These are phyloP conservation scores for Ascocoryne sarcoides DNA, from an alignment of 2,329 filamentous ascomycete genomes.

Conservation along the genomic window DNA sequence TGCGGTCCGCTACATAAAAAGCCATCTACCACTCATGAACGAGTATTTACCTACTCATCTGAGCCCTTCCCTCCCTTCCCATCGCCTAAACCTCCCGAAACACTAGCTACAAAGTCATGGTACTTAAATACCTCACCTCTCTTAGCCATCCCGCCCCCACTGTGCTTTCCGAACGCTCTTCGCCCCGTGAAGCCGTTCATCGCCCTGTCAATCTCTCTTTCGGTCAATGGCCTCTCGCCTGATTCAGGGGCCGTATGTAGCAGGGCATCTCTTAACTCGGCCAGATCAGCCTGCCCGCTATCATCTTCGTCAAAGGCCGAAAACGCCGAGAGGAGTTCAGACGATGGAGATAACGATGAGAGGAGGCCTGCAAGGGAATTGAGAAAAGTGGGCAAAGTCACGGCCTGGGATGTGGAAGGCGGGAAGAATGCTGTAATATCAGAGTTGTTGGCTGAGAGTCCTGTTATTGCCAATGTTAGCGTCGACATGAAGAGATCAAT, in stretches of 20 bases:
- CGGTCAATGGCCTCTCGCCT: constrained; percentile 54
- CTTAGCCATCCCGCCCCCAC: constrained; percentile 39
- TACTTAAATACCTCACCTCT: constrained; percentile 89
- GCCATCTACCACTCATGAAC: no score
- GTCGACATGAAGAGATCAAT: background rate
- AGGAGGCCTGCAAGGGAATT: constrained; percentile 71
- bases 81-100: constrained; percentile 23
- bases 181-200: constrained; percentile 78
- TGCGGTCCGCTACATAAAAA: background rate
- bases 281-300: constrained; percentile 81
- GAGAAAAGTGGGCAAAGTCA: constrained; percentile 79
- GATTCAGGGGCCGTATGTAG: constrained; percentile 73
- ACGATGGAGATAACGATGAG: constrained; percentile 62
- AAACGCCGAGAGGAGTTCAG: constrained; percentile 81
- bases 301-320: constrained; percentile 95
- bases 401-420: constrained; percentile 57
- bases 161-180: constrained; percentile 65
- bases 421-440: constrained; percentile 80
- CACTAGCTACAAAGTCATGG: constrained; percentile 66
- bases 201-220: constrained; percentile 76
- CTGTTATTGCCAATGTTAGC: no score
- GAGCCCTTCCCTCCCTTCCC: constrained; percentile 15
- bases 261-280: constrained; percentile 73
- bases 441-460: constrained; percentile 62
- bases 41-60: constrained; percentile 13